Evolutionary conservation across 2,329 filamentous ascomycete genomes (phyloP).

Genomic region (Penicillium griseofulvum): DNA sequence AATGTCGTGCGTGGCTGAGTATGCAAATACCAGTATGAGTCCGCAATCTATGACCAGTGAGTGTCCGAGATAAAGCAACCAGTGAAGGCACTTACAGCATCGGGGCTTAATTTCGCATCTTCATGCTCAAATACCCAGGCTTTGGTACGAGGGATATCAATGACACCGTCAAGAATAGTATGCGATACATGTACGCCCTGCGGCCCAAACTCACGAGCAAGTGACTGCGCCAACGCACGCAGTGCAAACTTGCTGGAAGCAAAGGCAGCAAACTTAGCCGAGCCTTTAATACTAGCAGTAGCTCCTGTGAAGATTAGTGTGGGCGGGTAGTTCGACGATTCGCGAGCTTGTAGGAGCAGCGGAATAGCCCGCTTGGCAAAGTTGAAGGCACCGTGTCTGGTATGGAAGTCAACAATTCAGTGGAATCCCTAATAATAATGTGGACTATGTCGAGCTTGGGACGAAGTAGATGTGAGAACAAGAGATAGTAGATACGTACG

Average conservation of each 20-base stretch:
- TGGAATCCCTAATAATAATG: not conserved
- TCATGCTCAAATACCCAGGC: constrained; percentile 55
- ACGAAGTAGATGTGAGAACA: not conserved
- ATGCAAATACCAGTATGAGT: constrained; percentile 81
- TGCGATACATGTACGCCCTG: constrained; percentile 81
- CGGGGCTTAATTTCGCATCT: constrained; percentile 69
- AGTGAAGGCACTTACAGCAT: constrained; percentile 59
- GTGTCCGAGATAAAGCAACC: constrained; percentile 1
- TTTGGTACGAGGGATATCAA: constrained; percentile 73
- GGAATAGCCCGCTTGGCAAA: constrained; percentile 74
- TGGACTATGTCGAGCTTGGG: not conserved
- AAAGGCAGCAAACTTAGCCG: constrained; percentile 67
- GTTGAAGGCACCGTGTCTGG: constrained; percentile 63
- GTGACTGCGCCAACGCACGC: constrained; percentile 68
- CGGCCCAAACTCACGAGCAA: constrained; percentile 81
- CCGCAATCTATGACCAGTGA: constrained; percentile 65
- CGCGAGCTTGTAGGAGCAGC: constrained; percentile 60
- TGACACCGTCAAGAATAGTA: constrained; percentile 78
- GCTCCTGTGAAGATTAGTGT: constrained; percentile 84
- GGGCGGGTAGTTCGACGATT: constrained; percentile 61
- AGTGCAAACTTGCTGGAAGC: constrained; percentile 77
- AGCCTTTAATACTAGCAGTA: constrained; percentile 74
- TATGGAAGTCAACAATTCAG: not conserved
- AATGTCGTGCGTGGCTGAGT: constrained; percentile 76
- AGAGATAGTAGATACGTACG: constrained; percentile 36